Evolutionary conservation across 768 basidiomycete species (phyloP), one percentile per base, ranked within the genome.

Genomic region (Daedaleopsis sinensis): DNA sequence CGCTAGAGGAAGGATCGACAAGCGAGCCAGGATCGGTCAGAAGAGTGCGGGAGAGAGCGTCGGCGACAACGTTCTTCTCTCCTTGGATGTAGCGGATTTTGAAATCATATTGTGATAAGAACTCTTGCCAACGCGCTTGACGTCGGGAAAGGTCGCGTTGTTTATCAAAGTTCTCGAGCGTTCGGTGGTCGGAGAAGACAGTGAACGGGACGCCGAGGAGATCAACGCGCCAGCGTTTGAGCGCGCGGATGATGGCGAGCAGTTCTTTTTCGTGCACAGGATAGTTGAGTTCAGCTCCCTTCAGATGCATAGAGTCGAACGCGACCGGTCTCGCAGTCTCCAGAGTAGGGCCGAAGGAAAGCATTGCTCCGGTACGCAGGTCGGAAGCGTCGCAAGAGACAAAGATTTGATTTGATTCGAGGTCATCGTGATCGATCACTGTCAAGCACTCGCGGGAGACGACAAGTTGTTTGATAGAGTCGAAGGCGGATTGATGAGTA

Each of bases 141-240:
- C 73, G 55, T 0, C 67, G 61, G 0, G 71, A 77, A 1, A 81
- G 55, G 21, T 76, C 69, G 3, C 53, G 37, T 53, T 80, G 79
- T 0, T 58, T 61, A 2, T 67, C 5, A 53, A 80, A 76, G 46
- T 70, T 66, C 50, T 76, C 67, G 5, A 79, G 66, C 0, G 77
- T 77, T 2, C 71, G 65, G 65, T 81, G 78, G 55, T 80, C 76
- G 0, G 77, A 78, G 47, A 59, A 74, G 10, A 80, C 65, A 0
- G 27, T 36, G 56, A 75, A 73, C 9, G 24, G 62, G 7, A 58
- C 54, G 0, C 74, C 71, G 7, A 71, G 48, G 0, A 73, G 59
- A 27, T 71, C 62, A 11, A 58, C 35, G 4, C 66, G 61, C 60
- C 66, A 74, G 37, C 67, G 68, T 55, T 70, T 63, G 6, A 70